These are phyloP conservation scores for Botrytis tulipae DNA, from an alignment of 2,329 filamentous ascomycete species.

Conservation along the genomic window DNA sequence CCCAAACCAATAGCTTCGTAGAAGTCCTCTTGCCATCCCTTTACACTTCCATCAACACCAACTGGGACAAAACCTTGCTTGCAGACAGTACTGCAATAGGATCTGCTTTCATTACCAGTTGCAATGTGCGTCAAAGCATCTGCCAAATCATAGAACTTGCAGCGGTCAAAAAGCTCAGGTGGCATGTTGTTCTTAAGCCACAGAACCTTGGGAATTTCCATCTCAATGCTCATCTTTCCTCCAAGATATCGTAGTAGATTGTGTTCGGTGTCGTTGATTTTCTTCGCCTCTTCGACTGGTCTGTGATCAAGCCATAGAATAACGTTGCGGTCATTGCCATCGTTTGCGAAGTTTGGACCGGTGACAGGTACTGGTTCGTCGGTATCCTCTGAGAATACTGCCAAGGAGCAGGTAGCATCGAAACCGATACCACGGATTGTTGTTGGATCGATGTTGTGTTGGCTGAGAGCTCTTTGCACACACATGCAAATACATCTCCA, in stretches of 20 bases:
- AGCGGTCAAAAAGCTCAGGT: conserved; percentile 79
- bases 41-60: conserved; percentile 95
- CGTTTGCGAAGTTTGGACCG: conserved; percentile 77
- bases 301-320: conserved; percentile 97
- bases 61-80: conserved; percentile 97
- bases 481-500: conserved; percentile 93
- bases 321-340: conserved; percentile 85
- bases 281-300: conserved; percentile 82
- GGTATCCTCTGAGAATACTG: conserved; percentile 85
- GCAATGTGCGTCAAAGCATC: conserved; percentile 94
- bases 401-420: conserved; percentile 96
- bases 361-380: conserved; percentile 91
- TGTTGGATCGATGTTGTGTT: conserved; percentile 73
- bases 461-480: conserved; percentile 76
- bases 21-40: conserved; percentile 98
- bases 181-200: conserved; percentile 99
- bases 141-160: conserved; percentile 94
- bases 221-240: conserved; percentile 98
- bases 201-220: conserved; percentile 97
- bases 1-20: conserved; percentile 80
- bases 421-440: conserved; percentile 90
- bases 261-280: conserved; percentile 90
- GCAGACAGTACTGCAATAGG: conserved; percentile 94
- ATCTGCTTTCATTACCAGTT: conserved; percentile 86
- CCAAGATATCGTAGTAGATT: conserved; percentile 94